Conservation (phyloP, 306 rosid genomes). For the Pueraria montana region DNA sequence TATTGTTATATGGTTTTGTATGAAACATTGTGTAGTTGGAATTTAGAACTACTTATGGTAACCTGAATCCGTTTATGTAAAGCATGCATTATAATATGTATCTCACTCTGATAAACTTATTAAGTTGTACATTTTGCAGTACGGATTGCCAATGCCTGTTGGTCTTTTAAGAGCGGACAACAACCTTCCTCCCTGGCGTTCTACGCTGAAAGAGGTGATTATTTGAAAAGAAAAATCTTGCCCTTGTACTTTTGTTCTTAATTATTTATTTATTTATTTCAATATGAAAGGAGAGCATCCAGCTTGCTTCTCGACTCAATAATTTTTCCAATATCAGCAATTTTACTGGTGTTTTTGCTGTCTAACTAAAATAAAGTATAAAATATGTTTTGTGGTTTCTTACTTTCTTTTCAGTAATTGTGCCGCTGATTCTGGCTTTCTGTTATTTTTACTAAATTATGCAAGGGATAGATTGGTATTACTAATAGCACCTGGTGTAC, state of each 20-base stretch:
- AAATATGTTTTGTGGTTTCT: background rate
- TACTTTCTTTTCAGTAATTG: constrained; percentile 20
- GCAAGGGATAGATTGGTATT: constrained; percentile 9
- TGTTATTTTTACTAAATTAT: constrained; percentile 17
- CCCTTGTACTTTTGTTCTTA: background rate
- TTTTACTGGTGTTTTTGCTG: background rate
- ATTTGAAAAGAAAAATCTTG: background rate
- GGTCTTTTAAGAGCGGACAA: constrained; percentile 93
- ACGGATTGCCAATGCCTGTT: constrained; percentile 83
- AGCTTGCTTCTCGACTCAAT: background rate
- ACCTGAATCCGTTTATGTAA: constrained; percentile 31
- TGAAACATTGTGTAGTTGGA: constrained; percentile 17
- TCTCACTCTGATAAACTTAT: too few relatives aligned
- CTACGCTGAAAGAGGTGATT: constrained; percentile 85
- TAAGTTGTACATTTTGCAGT: constrained; percentile 67
- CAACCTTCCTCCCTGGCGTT: constrained; percentile 98
- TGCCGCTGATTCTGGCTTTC: constrained; percentile 18
- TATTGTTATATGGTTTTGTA: constrained; percentile 18
- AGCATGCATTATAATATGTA: background rate
- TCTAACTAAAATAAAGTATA: constrained; percentile 33
- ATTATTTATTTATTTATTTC: background rate
- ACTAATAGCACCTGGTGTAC: constrained; percentile 13
- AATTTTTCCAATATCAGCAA: constrained; percentile 15
- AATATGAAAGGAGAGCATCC: constrained; percentile 7
- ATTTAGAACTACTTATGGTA: constrained; percentile 15